Evolutionary conservation across 2,329 filamentous ascomycete species (phyloP).

Genomic region (Colletotrichum graminicola): DNA sequence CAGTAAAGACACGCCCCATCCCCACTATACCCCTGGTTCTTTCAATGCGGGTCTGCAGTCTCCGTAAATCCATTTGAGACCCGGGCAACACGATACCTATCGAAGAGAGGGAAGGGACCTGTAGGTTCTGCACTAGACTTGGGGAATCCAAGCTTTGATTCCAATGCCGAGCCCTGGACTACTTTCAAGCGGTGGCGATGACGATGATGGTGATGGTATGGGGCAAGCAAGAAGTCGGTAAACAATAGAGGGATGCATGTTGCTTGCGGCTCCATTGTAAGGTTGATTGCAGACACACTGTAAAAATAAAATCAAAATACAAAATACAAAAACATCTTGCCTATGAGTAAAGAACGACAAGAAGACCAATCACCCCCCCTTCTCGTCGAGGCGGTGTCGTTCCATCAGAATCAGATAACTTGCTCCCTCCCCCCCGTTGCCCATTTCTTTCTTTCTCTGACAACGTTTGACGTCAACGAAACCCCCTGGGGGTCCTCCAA

Average conservation of each 20-base stretch:
- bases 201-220: not conserved
- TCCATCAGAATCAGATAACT: not conserved
- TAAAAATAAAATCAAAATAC: not conserved
- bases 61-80: not conserved
- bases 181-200: not conserved
- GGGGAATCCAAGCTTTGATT: constrained; percentile 17
- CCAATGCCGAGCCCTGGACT: constrained; percentile 15
- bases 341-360: not conserved
- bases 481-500: not conserved
- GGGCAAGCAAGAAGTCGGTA: not conserved
- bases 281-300: constrained; percentile 2
- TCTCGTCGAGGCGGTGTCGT: too few relatives aligned
- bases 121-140: constrained; percentile 34
- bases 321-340: not conserved
- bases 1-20: not conserved
- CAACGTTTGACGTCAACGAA: not conserved
- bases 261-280: not conserved
- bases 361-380: too few relatives aligned
- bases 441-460: not conserved
- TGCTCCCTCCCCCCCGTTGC: not conserved
- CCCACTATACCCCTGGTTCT: not conserved
- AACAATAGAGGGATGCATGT: not conserved
- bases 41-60: not conserved
- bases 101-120: not conserved
- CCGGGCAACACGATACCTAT: not conserved